These are phyloP conservation scores for Sarcomyxa edulis DNA, from an alignment of 768 basidiomycete species.

Conservation along the genomic window DNA sequence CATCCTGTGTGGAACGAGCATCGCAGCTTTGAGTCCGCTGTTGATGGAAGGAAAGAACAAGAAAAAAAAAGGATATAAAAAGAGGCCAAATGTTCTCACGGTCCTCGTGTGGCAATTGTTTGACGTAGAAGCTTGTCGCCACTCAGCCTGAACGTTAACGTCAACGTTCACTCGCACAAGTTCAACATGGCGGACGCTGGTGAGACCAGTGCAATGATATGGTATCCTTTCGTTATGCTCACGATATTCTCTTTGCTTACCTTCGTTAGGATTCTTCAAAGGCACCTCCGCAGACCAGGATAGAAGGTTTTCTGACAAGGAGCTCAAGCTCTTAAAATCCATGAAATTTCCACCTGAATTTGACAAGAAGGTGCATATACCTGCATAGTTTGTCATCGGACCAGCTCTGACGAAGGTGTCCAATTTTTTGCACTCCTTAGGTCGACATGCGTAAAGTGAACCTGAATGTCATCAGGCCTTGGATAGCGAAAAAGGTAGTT, in stretches of 20 bases:
- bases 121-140: too few relatives aligned
- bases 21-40: conserved; percentile 50
- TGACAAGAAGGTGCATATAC: conserved; percentile 65
- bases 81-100: too few relatives aligned
- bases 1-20: conserved; percentile 56
- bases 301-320: conserved; percentile 92
- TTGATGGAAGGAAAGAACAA: conserved; percentile 2
- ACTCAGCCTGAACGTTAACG: too few relatives aligned
- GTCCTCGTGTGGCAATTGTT: too few relatives aligned
- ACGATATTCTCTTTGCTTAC: conserved; percentile 18
- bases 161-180: background rate
- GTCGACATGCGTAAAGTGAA: conserved; percentile 97
- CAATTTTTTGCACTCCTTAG: conserved; percentile 25
- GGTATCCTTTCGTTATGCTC: conserved; percentile 18
- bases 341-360: conserved; percentile 92
- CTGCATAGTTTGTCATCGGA: background rate
- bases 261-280: conserved; percentile 71
- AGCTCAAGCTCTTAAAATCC: conserved; percentile 78
- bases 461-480: conserved; percentile 84
- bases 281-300: conserved; percentile 90
- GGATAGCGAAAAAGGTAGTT: conserved; percentile 91
- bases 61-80: too few relatives aligned
- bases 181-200: conserved; percentile 57
- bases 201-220: conserved; percentile 22
- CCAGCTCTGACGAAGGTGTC: background rate